Conservation (phyloP, 495 filamentous ascomycete genomes). For the Hypoxylon lienhwacheense region DNA sequence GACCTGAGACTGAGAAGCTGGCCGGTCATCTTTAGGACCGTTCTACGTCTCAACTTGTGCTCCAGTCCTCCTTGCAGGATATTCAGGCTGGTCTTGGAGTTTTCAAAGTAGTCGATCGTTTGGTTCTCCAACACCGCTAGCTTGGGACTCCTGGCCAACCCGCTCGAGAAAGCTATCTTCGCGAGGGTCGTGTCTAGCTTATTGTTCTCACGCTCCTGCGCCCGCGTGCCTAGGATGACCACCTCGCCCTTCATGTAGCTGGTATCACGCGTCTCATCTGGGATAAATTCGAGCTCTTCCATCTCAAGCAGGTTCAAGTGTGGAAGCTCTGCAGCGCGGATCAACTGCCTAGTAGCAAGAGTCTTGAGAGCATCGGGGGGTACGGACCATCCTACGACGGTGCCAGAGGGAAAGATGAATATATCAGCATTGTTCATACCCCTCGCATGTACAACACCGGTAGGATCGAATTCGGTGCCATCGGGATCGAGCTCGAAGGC, state of each 20-base stretch:
- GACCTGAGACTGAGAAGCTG: slow-evolving; percentile 88
- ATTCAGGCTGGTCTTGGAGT: slow-evolving; percentile 62
- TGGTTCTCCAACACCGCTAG: slow-evolving; percentile 88
- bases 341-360: slow-evolving; percentile 71
- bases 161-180: slow-evolving; percentile 95
- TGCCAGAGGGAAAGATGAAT: slow-evolving; percentile 96
- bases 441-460: slow-evolving; percentile 61
- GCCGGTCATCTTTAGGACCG: slow-evolving; percentile 90
- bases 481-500: slow-evolving; percentile 68
- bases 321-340: slow-evolving; percentile 74
- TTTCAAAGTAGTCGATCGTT: slow-evolving; percentile 77
- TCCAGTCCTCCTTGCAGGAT: slow-evolving; percentile 76
- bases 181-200: slow-evolving; percentile 76
- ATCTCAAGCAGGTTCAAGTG: slow-evolving; percentile 72
- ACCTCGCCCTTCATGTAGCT: slow-evolving; percentile 85
- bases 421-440: slow-evolving; percentile 71
- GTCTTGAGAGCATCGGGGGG: slow-evolving; percentile 68
- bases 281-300: slow-evolving; percentile 86
- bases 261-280: slow-evolving; percentile 72
- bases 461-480: slow-evolving; percentile 58
- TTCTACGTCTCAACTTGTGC: slow-evolving; percentile 67
- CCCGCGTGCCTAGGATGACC: slow-evolving; percentile 77
- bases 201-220: slow-evolving; percentile 47
- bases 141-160: slow-evolving; percentile 93
- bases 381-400: slow-evolving; percentile 89